These are phyloP conservation scores for Massariosphaeria phaeospora DNA, from an alignment of 495 filamentous ascomycete species.

Conservation along the genomic window DNA sequence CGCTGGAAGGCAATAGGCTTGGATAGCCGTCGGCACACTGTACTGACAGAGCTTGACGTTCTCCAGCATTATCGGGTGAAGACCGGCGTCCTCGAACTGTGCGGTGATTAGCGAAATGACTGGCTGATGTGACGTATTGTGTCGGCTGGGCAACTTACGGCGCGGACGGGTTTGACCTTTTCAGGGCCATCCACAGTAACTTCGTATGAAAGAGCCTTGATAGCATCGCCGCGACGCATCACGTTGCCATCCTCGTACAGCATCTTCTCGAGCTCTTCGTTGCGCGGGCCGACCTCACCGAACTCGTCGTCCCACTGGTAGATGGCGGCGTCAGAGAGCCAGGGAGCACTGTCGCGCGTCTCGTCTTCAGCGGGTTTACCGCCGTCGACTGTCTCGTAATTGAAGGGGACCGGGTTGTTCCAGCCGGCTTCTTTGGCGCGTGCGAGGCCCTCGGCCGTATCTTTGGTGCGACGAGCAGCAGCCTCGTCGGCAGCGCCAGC, in stretches of 20 bases:
- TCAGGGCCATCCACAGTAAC: slow-evolving; percentile 56
- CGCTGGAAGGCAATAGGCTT: slow-evolving; percentile 75
- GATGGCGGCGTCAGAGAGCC: slow-evolving; percentile 38
- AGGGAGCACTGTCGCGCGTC: slow-evolving; percentile 35
- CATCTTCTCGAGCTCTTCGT: slow-evolving; percentile 60
- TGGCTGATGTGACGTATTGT: neutral
- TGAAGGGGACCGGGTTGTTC: slow-evolving; percentile 21
- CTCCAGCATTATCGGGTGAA: slow-evolving; percentile 76
- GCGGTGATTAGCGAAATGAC: neutral
- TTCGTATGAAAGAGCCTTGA: slow-evolving; percentile 47
- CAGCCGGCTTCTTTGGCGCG: slow-evolving; percentile 10
- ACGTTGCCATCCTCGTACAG: slow-evolving; percentile 60
- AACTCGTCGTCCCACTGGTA: slow-evolving; percentile 85
- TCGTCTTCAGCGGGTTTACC: neutral
- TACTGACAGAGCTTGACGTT: slow-evolving; percentile 71
- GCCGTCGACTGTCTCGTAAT: slow-evolving; percentile 17
- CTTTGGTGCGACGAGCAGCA: slow-evolving; percentile 1
- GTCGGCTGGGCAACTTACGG: slow-evolving; percentile 35
- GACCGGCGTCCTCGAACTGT: slow-evolving; percentile 57
- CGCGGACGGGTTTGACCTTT: slow-evolving; percentile 50
- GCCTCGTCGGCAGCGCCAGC: neutral
- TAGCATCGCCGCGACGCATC: slow-evolving; percentile 43
- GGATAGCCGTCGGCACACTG: slow-evolving; percentile 72
- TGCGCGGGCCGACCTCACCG: slow-evolving; percentile 74
- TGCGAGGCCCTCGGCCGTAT: slow-evolving; percentile 14